Evolutionary conservation across 495 filamentous ascomycete species (phyloP).

Genomic region (Echria macrotheca): DNA sequence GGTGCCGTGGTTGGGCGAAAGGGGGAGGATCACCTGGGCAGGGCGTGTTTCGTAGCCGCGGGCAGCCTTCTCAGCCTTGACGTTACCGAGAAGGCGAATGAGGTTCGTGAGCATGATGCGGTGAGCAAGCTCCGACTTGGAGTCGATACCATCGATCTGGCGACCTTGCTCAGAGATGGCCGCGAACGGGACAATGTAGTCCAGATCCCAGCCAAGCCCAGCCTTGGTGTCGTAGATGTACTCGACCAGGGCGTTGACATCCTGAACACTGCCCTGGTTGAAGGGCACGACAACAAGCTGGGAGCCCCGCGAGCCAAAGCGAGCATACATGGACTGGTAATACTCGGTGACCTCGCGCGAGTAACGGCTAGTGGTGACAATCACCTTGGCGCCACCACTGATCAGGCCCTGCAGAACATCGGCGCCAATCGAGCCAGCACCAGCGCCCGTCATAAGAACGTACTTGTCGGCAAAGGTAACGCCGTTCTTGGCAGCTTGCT

Average conservation of each 20-base stretch:
- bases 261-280: conserved; percentile 97
- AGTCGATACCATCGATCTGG: conserved; percentile 96
- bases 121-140: conserved; percentile 95
- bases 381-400: conserved; percentile 90
- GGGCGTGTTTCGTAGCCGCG: conserved; percentile 91
- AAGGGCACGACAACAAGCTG: conserved; percentile 97
- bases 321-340: conserved; percentile 97
- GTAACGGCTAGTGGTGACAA: conserved; percentile 94
- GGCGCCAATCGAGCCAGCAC: conserved; percentile 97
- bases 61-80: conserved; percentile 83
- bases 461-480: conserved; percentile 93
- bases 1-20: conserved; percentile 97
- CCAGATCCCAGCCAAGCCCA: conserved; percentile 95
- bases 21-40: conserved; percentile 89
- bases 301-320: conserved; percentile 87
- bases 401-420: conserved; percentile 95
- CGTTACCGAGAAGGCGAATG: conserved; percentile 77
- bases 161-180: conserved; percentile 97
- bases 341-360: conserved; percentile 98
- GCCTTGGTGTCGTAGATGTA: conserved; percentile 98
- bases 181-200: conserved; percentile 93
- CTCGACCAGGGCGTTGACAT: conserved; percentile 84
- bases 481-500: conserved; percentile 78
- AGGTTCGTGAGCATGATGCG: conserved; percentile 99
- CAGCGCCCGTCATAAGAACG: conserved; percentile 96